Evolutionary conservation across 352 stramenopile species (phyloP).

Genomic region (Pythium rhizo-oryzae): DNA sequence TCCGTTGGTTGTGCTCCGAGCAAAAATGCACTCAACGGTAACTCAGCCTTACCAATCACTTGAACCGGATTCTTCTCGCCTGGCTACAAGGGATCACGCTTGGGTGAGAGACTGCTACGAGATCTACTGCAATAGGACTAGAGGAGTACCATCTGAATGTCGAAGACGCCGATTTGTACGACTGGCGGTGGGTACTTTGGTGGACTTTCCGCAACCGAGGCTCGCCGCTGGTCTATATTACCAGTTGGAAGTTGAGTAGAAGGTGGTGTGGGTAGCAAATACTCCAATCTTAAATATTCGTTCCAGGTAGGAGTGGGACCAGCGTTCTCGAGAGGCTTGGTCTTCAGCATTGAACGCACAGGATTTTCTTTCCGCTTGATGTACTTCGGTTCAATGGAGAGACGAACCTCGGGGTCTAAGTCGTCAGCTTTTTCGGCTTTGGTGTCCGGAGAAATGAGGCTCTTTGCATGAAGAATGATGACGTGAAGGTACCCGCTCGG

Average conservation of each 20-base stretch:
- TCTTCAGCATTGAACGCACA: constrained; percentile 53
- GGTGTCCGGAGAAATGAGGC: constrained; percentile 37
- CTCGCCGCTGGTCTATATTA: neutral
- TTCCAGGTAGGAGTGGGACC: constrained; percentile 45
- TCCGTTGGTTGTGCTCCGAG: constrained; percentile 7
- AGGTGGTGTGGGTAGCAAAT: constrained; percentile 31
- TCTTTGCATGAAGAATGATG: constrained; percentile 39
- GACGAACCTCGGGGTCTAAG: constrained; percentile 53
- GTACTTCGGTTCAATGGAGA: constrained; percentile 52
- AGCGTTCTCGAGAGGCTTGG: constrained; percentile 46
- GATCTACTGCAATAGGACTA: neutral
- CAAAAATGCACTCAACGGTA: constrained; percentile 45
- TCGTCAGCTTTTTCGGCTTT: constrained; percentile 35
- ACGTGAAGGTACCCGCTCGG: constrained; percentile 48
- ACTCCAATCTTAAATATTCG: constrained; percentile 56
- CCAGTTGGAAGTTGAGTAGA: neutral
- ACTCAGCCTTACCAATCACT: constrained; percentile 42
- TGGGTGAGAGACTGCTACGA: too few relatives aligned
- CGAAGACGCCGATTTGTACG: constrained; percentile 45
- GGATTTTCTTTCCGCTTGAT: constrained; percentile 56
- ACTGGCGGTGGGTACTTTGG: constrained; percentile 39
- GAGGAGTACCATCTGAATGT: constrained; percentile 51
- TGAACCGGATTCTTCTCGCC: constrained; percentile 42
- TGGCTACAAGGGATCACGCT: constrained; percentile 35
- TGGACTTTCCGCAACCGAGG: neutral